These are phyloP conservation scores for Terfezia claveryi DNA, from an alignment of 495 filamentous ascomycete species.

Conservation along the genomic window DNA sequence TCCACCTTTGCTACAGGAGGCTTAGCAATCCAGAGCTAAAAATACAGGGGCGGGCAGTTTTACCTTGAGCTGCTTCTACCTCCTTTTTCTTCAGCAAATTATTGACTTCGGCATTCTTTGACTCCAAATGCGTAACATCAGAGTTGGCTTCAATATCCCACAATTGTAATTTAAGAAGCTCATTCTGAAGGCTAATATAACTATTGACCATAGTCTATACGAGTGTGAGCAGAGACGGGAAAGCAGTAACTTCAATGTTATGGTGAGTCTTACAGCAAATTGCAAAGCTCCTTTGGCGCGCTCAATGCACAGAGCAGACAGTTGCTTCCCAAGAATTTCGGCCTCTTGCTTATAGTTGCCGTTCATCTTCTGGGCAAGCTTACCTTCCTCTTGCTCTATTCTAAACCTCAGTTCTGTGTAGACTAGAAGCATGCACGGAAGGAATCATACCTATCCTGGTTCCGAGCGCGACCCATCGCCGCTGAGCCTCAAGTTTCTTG, in stretches of 20 bases:
- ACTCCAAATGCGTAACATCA: constrained; percentile 42
- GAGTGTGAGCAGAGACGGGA: neutral
- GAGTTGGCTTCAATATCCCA: constrained; percentile 57
- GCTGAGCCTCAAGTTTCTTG: constrained; percentile 10
- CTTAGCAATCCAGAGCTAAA: neutral
- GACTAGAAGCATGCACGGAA: neutral
- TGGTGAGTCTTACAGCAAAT: constrained; percentile 32
- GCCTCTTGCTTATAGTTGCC: constrained; percentile 17
- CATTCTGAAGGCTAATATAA: constrained; percentile 27
- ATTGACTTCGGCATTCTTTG: constrained; percentile 37
- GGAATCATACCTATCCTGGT: neutral
- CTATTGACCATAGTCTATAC: constrained; percentile 9
- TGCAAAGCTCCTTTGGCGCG: constrained; percentile 42
- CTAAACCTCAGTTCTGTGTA: constrained; percentile 7
- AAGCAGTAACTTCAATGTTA: neutral
- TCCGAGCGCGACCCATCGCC: neutral
- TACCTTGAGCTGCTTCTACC: constrained; percentile 20
- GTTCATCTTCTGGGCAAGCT: constrained; percentile 2
- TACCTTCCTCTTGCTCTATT: constrained; percentile 15
- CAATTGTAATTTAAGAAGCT: constrained; percentile 43
- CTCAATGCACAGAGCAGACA: constrained; percentile 35
- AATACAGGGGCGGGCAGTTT: neutral
- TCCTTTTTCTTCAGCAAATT: constrained; percentile 29
- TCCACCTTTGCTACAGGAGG: neutral
- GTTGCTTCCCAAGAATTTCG: constrained; percentile 25